Evolutionary conservation across 2,329 filamentous ascomycete genomes (phyloP).

Genomic region (Fusarium scirpi): DNA sequence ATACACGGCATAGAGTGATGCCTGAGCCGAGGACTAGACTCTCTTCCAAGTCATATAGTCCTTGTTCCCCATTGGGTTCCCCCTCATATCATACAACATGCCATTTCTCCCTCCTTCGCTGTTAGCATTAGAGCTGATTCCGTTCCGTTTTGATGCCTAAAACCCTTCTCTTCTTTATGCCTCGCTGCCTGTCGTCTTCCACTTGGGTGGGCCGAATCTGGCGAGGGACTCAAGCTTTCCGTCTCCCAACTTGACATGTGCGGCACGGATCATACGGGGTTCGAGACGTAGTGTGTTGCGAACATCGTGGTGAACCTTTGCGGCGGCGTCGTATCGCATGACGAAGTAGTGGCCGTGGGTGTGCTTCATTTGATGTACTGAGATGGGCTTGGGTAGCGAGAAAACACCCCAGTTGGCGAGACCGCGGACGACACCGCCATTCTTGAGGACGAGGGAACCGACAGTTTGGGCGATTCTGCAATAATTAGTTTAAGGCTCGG

Average conservation of each 20-base stretch:
- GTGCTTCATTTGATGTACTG: constrained; percentile 86
- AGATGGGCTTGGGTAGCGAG: constrained; percentile 81
- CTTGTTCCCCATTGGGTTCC: not conserved
- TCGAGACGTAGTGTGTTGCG: constrained; percentile 83
- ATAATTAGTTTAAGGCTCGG: constrained; percentile 24
- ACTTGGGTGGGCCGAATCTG: constrained; percentile 63
- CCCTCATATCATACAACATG: constrained; percentile 41
- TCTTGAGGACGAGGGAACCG: constrained; percentile 83
- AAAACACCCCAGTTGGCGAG: constrained; percentile 97
- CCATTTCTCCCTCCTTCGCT: not conserved
- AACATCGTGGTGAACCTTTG: constrained; percentile 79
- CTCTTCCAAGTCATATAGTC: constrained; percentile 7
- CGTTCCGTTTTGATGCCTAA: constrained; percentile 1
- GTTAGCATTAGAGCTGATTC: constrained; percentile 3
- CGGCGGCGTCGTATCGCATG: constrained; percentile 90
- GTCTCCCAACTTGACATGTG: constrained; percentile 86
- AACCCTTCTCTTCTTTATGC: constrained; percentile 36
- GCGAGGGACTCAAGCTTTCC: constrained; percentile 65
- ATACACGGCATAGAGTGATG: constrained; percentile 45
- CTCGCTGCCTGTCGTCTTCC: constrained; percentile 56
- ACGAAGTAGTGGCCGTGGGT: constrained; percentile 94
- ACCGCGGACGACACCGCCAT: constrained; percentile 90
- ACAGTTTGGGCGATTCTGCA: constrained; percentile 86
- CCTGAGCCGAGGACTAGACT: constrained; percentile 21
- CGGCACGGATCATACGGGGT: constrained; percentile 88